Base-by-base conservation (phyloP, 305 asterid species). In the Ajuga reptans region DNA sequence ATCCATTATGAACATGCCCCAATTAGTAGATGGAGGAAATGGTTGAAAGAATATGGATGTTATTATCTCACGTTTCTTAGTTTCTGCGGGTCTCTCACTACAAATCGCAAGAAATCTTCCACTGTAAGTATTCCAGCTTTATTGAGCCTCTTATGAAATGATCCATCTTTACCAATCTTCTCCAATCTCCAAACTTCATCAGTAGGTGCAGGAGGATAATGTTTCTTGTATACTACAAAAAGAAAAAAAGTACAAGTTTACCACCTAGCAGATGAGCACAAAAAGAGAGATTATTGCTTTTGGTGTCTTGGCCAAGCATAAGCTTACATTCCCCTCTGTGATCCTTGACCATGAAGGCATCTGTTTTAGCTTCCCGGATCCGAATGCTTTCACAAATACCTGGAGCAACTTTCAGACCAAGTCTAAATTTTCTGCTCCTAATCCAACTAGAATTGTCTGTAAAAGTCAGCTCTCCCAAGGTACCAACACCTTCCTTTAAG, bases 401-500 rank as follows among this genome's bases (percentile, higher is more conserved):
- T 1, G 95, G 79, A 39, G 89, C 80, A 78, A 84, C 90, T 70
- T 82, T 91, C 75, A 91, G 80, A 55, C 99, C 99, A 63, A 93
- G 79, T 74, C 97, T 83, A 74, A 93, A 93, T 75, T 91, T 91
- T 72, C 97, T 80, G 84, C 96, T 91, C 78, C 99, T 83, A 63
- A 87, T 89, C 99, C 99, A 94, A 73, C 99, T 94, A 61, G 99
- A 93, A 72, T 93, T 93, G 75, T 93, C 99, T 0, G 99, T 91
- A 75, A 93, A 93, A 0, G 92, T 84, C 82, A 91, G 78, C 76
- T 93, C 97, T 52, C 96, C 96, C 42, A 93, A 78, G 39, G 92
- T 87, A 65, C 97, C 99, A n/a, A 91, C 96, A 14, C 99, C 97
- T 68, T 89, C 95, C 80, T 89, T 91, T 76, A 93, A 79, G 17